Evolutionary conservation across 352 stramenopile species (phyloP), one percentile per base, ranked within the genome.

Genomic region (Phytophthora colocasiae): DNA sequence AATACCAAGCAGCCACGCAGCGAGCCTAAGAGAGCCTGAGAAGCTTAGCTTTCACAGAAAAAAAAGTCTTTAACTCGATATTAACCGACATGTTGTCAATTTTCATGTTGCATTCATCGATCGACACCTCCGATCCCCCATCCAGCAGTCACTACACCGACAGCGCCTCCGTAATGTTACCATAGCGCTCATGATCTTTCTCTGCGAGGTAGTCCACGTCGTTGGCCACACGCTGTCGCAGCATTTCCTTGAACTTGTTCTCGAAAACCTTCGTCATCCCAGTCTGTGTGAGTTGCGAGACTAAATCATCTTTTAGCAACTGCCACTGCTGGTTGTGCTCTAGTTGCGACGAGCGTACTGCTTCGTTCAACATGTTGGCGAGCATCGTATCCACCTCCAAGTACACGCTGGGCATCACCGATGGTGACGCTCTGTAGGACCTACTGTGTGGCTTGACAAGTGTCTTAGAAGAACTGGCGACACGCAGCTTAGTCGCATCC

Each of bases 1-100:
- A 93, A 60, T 95, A 95, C 58, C 85, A 92, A 49, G 74, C 69
- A 54, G 81, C 81, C 31, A 85, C 83, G 0, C 72, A 89, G 50
- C 79, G 80, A 3, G 81, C 75, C 11, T 91, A 74, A 40, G 36
- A 53, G 17, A 61, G 38, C 7, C 9, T 11, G 31, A 36, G 31
- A 36, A 14, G 8, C 31, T 36, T 36, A 14, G 31, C 31, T 36
- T 36, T 36, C 9, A 36, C 31, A 14, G 1, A 1, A 36, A 36
- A 36, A 4, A 2, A 36, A 5, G 8, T 10, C 1, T 10, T 3
- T 0, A 12, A 36, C 12, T 36, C 31, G 31, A 36, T 11, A 9
- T 34, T 1, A 34, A 34, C 8, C 31, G 8, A 11, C 6, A 11
- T 34, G 7, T 34, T 34, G 31, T 43, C 48, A 45, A 29, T 47